These are phyloP conservation scores for Mollisiaceae sp. DNA, from an alignment of 2,329 filamentous ascomycete species.

Conservation along the genomic window DNA sequence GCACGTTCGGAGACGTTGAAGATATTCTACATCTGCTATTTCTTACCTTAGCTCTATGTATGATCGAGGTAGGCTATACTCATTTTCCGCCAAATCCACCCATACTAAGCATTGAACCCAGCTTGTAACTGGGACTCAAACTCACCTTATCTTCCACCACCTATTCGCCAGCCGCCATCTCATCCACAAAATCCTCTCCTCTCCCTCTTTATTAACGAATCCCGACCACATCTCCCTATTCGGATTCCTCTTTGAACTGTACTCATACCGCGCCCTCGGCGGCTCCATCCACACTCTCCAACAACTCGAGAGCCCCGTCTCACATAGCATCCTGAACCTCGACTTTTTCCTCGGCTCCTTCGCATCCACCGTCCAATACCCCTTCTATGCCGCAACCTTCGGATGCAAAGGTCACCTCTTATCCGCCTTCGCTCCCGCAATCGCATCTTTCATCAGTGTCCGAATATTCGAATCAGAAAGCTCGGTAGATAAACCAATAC, in stretches of 20 bases:
- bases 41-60: conserved; percentile 10
- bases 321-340: conserved; percentile 5
- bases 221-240: conserved; percentile 6
- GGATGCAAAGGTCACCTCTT: not conserved
- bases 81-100: not conserved
- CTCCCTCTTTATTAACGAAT: not conserved
- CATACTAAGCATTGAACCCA: not conserved
- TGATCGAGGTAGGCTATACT: conserved; percentile 7
- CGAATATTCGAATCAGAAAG: not conserved
- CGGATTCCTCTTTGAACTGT: conserved; percentile 19
- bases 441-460: not conserved
- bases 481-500: not conserved
- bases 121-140: conserved; percentile 10
- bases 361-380: conserved; percentile 7
- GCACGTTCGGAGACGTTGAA: not conserved
- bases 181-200: conserved; percentile 10
- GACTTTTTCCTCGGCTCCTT: conserved; percentile 16
- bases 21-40: conserved; percentile 13
- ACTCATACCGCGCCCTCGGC: conserved; percentile 8
- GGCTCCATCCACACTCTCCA: not conserved
- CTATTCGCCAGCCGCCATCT: conserved; percentile 18
- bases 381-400: conserved; percentile 7
- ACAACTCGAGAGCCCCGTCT: not conserved
- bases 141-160: conserved; percentile 15
- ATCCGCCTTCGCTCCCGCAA: conserved; percentile 8